Evolutionary conservation across 202 grass and related monocot species (phyloP).

Genomic region (Thinopyrum obtusiflorum): DNA sequence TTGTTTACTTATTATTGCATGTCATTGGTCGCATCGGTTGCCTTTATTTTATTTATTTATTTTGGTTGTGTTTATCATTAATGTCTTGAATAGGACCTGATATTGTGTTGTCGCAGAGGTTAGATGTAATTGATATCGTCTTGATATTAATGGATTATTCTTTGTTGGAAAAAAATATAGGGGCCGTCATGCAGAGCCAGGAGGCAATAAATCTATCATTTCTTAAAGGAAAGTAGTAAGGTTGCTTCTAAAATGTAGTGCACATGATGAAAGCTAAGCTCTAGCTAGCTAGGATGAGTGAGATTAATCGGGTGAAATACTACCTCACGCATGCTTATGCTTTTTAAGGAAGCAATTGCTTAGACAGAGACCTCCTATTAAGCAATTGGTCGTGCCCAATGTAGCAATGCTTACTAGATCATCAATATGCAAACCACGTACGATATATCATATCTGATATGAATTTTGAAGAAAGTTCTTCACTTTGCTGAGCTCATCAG

Average conservation of each 20-base stretch:
- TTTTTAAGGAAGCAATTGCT: not conserved
- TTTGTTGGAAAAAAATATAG: no score
- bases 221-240: no score
- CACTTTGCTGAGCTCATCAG: not conserved
- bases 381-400: not conserved
- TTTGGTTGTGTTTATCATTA: no score
- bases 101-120: no score
- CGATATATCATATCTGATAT: not conserved
- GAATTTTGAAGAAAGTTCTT: not conserved
- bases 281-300: not conserved
- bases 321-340: not conserved
- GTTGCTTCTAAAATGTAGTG: not conserved
- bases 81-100: no score
- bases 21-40: no score
- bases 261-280: not conserved
- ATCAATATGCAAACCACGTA: conserved; percentile 20
- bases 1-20: no score
- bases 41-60: no score
- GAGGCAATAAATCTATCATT: not conserved
- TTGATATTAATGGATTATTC: no score
- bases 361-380: not conserved
- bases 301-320: not conserved
- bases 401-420: not conserved
- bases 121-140: no score
- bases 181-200: not conserved